Evolutionary conservation across 495 filamentous ascomycete species (phyloP).

Genomic region (Schizothecium vesticola): DNA sequence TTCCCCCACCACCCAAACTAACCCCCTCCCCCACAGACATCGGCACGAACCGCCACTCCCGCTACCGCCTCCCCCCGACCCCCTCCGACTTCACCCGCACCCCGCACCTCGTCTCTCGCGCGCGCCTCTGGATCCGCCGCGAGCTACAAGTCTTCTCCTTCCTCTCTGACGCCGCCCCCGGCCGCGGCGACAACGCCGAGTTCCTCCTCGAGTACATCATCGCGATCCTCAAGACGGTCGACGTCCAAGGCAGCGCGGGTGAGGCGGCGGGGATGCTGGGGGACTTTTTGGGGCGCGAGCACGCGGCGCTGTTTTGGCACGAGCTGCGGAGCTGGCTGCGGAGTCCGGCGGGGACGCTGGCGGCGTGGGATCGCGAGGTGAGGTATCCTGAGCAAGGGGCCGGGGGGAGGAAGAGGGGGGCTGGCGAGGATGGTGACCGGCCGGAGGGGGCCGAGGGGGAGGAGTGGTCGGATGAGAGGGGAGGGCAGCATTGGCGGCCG

Average conservation of each 20-base stretch:
- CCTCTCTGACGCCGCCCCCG: constrained; percentile 37
- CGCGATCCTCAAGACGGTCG: constrained; percentile 82
- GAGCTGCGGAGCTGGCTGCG: constrained; percentile 76
- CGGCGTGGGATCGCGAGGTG: constrained; percentile 76
- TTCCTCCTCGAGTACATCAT: constrained; percentile 87
- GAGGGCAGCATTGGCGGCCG: constrained; percentile 14
- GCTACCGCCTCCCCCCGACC: constrained; percentile 69
- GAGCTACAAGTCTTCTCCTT: constrained; percentile 87
- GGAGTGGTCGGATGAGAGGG: not conserved
- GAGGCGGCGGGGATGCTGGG: constrained; percentile 84
- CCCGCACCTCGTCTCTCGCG: constrained; percentile 67
- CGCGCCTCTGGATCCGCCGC: constrained; percentile 81
- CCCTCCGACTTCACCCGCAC: constrained; percentile 59
- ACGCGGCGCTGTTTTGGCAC: constrained; percentile 77
- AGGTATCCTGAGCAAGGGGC: constrained; percentile 52
- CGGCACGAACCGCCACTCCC: constrained; percentile 72
- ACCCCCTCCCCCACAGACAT: constrained; percentile 30
- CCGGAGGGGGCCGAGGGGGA: not conserved
- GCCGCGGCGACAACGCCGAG: constrained; percentile 70
- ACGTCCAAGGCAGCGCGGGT: constrained; percentile 78
- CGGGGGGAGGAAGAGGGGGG: not conserved
- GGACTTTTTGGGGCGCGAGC: constrained; percentile 75
- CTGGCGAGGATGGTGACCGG: not conserved
- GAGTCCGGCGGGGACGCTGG: constrained; percentile 64
- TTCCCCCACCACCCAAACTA: not conserved